These are phyloP conservation scores for Plasmopara viticola DNA, from an alignment of 352 stramenopile genomes.

Conservation along the genomic window DNA sequence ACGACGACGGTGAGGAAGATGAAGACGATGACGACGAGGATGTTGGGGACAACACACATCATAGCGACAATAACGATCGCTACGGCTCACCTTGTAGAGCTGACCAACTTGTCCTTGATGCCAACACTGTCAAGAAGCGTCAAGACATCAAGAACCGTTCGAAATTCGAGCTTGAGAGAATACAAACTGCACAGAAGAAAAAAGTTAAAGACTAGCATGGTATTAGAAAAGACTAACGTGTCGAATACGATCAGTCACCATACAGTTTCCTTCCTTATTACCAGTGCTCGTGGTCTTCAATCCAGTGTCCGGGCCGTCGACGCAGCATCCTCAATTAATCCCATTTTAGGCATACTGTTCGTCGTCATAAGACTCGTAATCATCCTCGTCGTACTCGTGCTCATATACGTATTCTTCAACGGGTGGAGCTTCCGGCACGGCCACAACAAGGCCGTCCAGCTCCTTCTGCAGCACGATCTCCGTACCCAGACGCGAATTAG, in stretches of 20 bases:
- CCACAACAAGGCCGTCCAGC: slow-evolving; percentile 83
- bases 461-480: slow-evolving; percentile 84
- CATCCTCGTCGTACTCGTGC: slow-evolving; percentile 83
- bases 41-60: no score
- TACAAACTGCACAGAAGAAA: slow-evolving; percentile 47
- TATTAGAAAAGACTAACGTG: slow-evolving; percentile 5
- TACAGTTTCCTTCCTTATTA: slow-evolving; percentile 5
- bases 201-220: slow-evolving; percentile 26
- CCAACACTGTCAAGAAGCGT: slow-evolving; percentile 35
- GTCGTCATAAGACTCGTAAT: slow-evolving; percentile 67
- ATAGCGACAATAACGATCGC: neutral
- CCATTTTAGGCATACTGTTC: slow-evolving; percentile 40
- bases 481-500: slow-evolving; percentile 78
- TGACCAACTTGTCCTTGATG: slow-evolving; percentile 1
- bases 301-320: neutral
- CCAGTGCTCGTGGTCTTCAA: neutral
- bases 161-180: slow-evolving; percentile 59
- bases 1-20: slow-evolving; percentile 21
- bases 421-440: slow-evolving; percentile 75
- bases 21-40: no score
- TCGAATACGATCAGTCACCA: slow-evolving; percentile 13
- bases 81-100: slow-evolving; percentile 1
- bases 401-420: slow-evolving; percentile 82
- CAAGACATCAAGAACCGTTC: slow-evolving; percentile 62
- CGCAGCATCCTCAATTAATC: neutral